These are phyloP conservation scores for Kockiozyma suomiensis DNA, from an alignment of 805 yeast genomes.

Conservation along the genomic window DNA sequence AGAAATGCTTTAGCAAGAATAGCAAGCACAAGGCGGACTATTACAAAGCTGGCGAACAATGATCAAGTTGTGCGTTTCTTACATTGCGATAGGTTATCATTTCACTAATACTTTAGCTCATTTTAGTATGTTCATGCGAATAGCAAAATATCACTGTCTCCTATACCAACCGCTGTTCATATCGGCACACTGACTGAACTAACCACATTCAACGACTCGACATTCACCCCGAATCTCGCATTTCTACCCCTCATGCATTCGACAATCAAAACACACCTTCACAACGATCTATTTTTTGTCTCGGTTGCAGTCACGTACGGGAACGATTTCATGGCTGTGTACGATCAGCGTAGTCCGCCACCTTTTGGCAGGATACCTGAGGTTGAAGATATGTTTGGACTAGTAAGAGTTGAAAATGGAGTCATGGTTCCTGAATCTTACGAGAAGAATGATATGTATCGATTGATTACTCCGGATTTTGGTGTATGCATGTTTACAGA, in stretches of 20 bases:
- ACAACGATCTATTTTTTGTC: constrained; percentile 38
- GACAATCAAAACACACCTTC: constrained; percentile 36
- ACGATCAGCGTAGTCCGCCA: constrained; percentile 68
- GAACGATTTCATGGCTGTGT: constrained; percentile 64
- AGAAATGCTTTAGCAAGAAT: not conserved
- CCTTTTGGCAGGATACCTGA: constrained; percentile 68
- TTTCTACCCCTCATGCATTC: constrained; percentile 26
- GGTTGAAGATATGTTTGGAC: constrained; percentile 70
- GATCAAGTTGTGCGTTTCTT: constrained; percentile 6
- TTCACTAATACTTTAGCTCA: too few relatives aligned
- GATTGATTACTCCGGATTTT: constrained; percentile 49
- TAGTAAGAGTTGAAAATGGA: constrained; percentile 60
- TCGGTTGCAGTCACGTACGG: constrained; percentile 41
- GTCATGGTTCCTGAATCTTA: constrained; percentile 58
- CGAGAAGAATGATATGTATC: constrained; percentile 61
- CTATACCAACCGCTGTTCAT: constrained; percentile 15
- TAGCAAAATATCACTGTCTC: constrained; percentile 15
- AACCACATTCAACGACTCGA: not conserved
- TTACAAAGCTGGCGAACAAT: constrained; percentile 3
- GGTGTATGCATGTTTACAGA: constrained; percentile 61
- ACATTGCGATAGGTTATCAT: too few relatives aligned
- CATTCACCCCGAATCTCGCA: constrained; percentile 16
- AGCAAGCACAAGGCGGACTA: not conserved
- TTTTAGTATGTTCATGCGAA: constrained; percentile 7
- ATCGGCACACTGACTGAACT: constrained; percentile 10